These are phyloP conservation scores for Aegilops longissima DNA, from an alignment of 176 grass and related monocot genomes.

Conservation along the genomic window DNA sequence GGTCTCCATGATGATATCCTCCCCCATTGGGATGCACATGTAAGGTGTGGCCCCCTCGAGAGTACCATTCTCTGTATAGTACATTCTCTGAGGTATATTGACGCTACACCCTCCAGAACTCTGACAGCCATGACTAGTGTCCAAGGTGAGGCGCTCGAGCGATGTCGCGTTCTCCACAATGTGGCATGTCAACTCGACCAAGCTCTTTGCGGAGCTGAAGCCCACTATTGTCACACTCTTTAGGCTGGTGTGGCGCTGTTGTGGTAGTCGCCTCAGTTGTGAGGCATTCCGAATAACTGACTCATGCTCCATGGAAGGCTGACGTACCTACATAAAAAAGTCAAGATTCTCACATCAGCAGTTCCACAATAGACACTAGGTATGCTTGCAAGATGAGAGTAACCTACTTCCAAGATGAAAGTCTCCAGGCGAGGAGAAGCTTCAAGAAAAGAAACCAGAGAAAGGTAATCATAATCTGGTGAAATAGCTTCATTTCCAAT, in stretches of 20 bases:
- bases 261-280: neutral
- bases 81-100: too few species aligned
- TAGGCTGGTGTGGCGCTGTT: neutral
- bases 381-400: neutral
- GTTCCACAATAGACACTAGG: neutral
- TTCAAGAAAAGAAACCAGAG: conserved; percentile 15
- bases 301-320: neutral
- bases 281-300: neutral
- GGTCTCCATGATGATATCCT: neutral
- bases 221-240: neutral
- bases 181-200: neutral
- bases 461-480: conserved; percentile 11
- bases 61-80: neutral
- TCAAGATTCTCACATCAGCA: neutral
- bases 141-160: neutral
- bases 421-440: neutral
- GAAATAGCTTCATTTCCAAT: neutral
- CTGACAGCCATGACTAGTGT: neutral
- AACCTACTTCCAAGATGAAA: neutral
- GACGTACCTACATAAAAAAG: neutral
- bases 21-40: neutral
- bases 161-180: neutral
- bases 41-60: neutral
- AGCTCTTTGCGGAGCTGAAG: neutral
- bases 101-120: neutral